Evolutionary conservation across 371 early-diverging fungal species (phyloP).

Genomic region (Mortierella sp.): DNA sequence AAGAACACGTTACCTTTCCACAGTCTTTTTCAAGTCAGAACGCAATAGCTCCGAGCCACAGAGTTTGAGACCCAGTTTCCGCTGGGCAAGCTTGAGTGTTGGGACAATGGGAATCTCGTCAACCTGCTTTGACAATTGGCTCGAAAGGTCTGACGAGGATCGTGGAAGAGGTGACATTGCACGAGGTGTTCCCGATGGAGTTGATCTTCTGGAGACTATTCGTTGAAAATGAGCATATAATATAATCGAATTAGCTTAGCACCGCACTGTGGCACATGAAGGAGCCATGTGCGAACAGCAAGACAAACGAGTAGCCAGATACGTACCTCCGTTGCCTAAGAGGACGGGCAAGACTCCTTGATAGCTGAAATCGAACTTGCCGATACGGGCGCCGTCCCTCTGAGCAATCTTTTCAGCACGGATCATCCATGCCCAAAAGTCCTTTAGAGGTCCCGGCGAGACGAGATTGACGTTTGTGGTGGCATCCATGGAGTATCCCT

Average conservation of each 20-base stretch:
- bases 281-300: neutral
- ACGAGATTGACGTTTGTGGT: conserved; percentile 54
- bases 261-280: neutral
- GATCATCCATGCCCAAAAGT: conserved; percentile 85
- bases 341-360: conserved; percentile 78
- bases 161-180: conserved; percentile 51
- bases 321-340: conserved; percentile 53
- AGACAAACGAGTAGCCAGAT: neutral
- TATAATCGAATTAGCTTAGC: neutral
- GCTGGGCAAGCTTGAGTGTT: conserved; percentile 68
- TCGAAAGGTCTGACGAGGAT: conserved; percentile 35
- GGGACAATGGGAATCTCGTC: conserved; percentile 65
- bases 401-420: conserved; percentile 71
- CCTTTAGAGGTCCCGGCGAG: conserved; percentile 52
- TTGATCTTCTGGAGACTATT: conserved; percentile 58
- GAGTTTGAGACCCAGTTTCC: conserved; percentile 75
- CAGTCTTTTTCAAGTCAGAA: conserved; percentile 73
- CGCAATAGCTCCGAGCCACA: conserved; percentile 83
- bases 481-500: conserved; percentile 85
- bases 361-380: conserved; percentile 75
- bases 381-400: conserved; percentile 62
- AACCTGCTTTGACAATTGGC: conserved; percentile 36
- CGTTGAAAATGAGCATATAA: too few species aligned
- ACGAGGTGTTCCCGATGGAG: conserved; percentile 60
- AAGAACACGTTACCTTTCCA: conserved; percentile 62